Conservation (phyloP, 345 rosid species). For the Eucalyptus shirleyi region DNA sequence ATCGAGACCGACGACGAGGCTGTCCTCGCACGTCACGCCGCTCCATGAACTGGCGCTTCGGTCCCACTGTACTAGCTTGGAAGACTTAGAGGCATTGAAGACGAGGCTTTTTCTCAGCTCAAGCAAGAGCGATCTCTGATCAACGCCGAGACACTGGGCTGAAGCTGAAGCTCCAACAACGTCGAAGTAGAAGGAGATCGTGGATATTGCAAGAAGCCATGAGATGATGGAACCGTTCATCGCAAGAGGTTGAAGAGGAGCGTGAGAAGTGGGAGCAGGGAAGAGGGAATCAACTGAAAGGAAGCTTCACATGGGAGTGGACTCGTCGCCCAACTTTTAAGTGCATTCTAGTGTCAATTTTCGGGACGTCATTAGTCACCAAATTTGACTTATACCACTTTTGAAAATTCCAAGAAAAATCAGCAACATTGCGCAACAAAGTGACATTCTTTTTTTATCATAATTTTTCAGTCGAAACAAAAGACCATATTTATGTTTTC, state of each 20-base stretch:
- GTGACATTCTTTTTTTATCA: background rate
- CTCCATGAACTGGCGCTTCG: conserved; percentile 5
- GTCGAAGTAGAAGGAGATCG: too few species aligned
- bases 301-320: too few species aligned
- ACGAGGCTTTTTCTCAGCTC: conserved; percentile 8
- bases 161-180: too few species aligned
- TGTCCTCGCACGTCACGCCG: conserved; percentile 23
- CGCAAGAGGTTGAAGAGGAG: background rate
- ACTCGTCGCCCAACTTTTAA: background rate
- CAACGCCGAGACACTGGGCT: conserved; percentile 3
- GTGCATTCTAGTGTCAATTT: background rate
- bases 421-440: background rate
- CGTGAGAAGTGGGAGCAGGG: background rate
- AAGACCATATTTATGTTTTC: background rate
- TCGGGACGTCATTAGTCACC: background rate
- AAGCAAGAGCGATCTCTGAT: conserved; percentile 15
- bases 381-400: background rate
- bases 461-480: too few species aligned
- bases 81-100: background rate
- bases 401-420: background rate
- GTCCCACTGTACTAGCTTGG: conserved; percentile 11
- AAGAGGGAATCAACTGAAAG: background rate
- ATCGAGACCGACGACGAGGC: conserved; percentile 7
- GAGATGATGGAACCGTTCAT: background rate
- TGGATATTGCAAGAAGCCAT: background rate